These are phyloP conservation scores for Betula pendula DNA, from an alignment of 306 rosid genomes.

Conservation along the genomic window DNA sequence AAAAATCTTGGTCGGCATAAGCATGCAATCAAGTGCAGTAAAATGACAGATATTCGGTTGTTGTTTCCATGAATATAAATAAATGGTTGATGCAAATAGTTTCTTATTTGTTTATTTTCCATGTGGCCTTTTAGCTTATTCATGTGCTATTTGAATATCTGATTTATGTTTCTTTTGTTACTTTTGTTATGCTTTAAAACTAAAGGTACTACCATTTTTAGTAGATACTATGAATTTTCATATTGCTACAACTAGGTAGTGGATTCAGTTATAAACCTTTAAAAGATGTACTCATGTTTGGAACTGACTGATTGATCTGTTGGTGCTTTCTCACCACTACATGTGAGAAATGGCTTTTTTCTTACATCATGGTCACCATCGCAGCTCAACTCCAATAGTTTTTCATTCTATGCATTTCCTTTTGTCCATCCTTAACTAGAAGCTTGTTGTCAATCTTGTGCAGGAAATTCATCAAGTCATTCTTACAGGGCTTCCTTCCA, in stretches of 20 bases:
- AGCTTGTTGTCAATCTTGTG: slow-evolving; percentile 13
- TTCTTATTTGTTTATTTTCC: neutral
- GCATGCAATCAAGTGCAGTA: neutral
- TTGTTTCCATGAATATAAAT: neutral
- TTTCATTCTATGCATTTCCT: neutral
- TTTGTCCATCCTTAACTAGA: neutral
- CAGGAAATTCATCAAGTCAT: slow-evolving; percentile 96
- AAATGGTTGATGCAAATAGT: neutral
- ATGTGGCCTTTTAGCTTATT: neutral
- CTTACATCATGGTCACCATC: neutral
- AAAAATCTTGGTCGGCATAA: neutral
- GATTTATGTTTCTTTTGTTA: neutral
- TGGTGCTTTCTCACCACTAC: slow-evolving; percentile 13
- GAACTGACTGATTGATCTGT: slow-evolving; percentile 15
- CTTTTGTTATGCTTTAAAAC: slow-evolving; percentile 1
- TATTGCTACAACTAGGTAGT: neutral
- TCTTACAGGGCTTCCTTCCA: slow-evolving; percentile 97
- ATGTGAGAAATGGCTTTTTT: slow-evolving; percentile 6
- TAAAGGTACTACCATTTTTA: neutral
- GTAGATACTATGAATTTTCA: neutral
- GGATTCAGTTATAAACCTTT: slow-evolving; percentile 10
- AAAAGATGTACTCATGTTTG: slow-evolving; percentile 1
- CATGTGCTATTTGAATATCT: slow-evolving; percentile 4
- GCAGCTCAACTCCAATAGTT: neutral
- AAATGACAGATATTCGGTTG: neutral